Evolutionary conservation across 768 basidiomycete genomes (phyloP), one percentile per base, ranked within the genome.

Genomic region (Podaxis mareebaensis): DNA sequence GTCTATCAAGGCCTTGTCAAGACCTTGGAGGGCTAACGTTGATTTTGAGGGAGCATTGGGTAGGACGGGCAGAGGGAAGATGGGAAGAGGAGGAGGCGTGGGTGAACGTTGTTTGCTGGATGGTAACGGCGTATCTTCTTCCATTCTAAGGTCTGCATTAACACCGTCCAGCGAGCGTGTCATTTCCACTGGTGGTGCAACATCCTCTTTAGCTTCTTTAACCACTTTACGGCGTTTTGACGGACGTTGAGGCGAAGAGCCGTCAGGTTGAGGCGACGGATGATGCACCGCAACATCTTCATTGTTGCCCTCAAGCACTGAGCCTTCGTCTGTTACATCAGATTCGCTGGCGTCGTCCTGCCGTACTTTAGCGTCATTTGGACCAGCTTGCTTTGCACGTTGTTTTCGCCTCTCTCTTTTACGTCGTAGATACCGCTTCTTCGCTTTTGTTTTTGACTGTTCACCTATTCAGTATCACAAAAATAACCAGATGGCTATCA

Each of bases 1-100:
- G 58, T 83, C 81, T 10, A 89, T 72, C 4, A 95, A 75, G 26
- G 88, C 90, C 68, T 82, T 80, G 73, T 95, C 92, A 13, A 95
- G 79, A 12, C 93, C 92, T 72, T 93, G 92, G 36, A 90, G 76
- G 8, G 88, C 88, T 20, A 95, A 85, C n/a, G 80, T 78, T 3
- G 84, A 78, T 71, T 86, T 87, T 15, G 90, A 86, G 1, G 92
- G 92, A 0, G 87, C 85, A 68, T 85, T 76, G 0, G 92, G 92
- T 20, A 83, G 77, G 5, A 78, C 77, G 4, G 91, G 90, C 8
- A 85, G 73, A 7, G 93, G 90, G 71, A 95, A 93, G 0, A 81
- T 81, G 0, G 89, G 88, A 1, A 94, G 81, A 11, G 61, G 39
- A 20, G 53, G 54, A 3, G 60, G 52, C 2, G 52, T 51, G 24